Evolutionary conservation across 495 filamentous ascomycete genomes (phyloP).

Genomic region (Lepraria neglecta): DNA sequence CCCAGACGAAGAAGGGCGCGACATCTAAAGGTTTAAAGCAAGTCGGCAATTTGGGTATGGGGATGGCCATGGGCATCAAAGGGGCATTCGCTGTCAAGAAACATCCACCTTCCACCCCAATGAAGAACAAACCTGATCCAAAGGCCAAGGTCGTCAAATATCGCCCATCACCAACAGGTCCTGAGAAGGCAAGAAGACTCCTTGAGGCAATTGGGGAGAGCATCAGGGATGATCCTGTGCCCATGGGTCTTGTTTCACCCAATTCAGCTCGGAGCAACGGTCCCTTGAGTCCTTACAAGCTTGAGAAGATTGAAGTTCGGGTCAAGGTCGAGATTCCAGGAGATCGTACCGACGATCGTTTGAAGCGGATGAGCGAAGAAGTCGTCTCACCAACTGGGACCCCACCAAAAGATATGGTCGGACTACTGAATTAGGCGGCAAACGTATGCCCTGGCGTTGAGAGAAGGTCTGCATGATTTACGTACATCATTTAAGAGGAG

Average conservation of each 20-base stretch:
- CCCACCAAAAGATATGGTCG: constrained; percentile 37
- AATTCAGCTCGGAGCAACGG: constrained; percentile 42
- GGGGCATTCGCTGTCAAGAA: neutral
- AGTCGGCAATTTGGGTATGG: neutral
- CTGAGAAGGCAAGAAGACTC: constrained; percentile 15
- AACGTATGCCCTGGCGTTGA: neutral
- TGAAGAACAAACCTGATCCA: constrained; percentile 26
- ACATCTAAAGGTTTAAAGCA: constrained; percentile 11
- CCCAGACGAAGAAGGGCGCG: constrained; percentile 4
- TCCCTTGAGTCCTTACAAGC: constrained; percentile 24
- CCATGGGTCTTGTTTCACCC: constrained; percentile 39
- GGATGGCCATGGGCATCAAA: neutral
- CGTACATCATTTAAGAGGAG: constrained; percentile 2
- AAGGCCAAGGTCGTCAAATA: constrained; percentile 12
- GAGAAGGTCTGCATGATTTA: neutral
- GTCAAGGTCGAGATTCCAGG: constrained; percentile 2
- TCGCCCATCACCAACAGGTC: constrained; percentile 21
- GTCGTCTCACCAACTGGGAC: constrained; percentile 37
- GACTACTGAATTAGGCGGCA: constrained; percentile 29
- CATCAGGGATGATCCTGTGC: constrained; percentile 26
- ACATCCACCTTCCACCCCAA: constrained; percentile 19
- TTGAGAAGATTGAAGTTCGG: constrained; percentile 22
- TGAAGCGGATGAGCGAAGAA: constrained; percentile 28
- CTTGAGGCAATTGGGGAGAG: constrained; percentile 15
- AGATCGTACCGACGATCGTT: constrained; percentile 7